A percentile compares a stretch with the other conserved stretches of the same genome.
Conservation (phyloP, 371 early-diverging fungal species). For the Apophysomyces variabilis region DNA sequence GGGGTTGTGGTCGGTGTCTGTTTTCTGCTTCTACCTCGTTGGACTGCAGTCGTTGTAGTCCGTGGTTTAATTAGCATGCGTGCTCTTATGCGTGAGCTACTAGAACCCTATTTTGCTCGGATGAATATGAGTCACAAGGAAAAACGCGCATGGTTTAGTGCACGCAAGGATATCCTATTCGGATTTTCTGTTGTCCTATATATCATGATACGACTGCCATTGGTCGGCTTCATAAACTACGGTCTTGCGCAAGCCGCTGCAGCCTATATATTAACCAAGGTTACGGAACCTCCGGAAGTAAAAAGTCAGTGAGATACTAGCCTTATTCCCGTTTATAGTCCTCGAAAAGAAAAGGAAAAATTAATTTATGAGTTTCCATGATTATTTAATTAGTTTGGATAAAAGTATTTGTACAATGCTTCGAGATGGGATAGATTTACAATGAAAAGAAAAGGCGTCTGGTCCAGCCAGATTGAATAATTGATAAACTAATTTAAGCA, state of each 20-base stretch:
- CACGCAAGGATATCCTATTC: constrained; percentile 58
- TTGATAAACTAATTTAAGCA: neutral
- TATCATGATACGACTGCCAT: constrained; percentile 46
- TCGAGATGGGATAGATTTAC: neutral
- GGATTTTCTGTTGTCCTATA: constrained; percentile 64
- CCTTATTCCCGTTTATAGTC: too few relatives aligned
- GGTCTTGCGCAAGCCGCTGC: constrained; percentile 60
- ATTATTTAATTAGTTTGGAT: too few relatives aligned
- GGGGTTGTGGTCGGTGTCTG: constrained; percentile 44
- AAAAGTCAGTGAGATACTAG: neutral
- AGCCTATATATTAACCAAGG: constrained; percentile 54
- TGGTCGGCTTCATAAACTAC: constrained; percentile 53
- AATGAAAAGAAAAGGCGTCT: neutral
- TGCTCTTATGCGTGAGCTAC: constrained; percentile 59
- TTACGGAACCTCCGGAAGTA: constrained; percentile 45
- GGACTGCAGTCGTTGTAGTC: constrained; percentile 41
- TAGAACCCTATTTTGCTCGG: constrained; percentile 66
- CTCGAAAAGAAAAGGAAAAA: too few relatives aligned
- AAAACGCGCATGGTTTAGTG: constrained; percentile 60
- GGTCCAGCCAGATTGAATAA: constrained; percentile 2
- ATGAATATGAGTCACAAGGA: constrained; percentile 52
- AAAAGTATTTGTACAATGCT: constrained; percentile 3
- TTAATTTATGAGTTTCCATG: too few relatives aligned
- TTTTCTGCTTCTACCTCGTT: constrained; percentile 45
- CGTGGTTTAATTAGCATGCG: constrained; percentile 61